Conservation (phyloP, 805 yeast species). For the Millerozyma acaciae region DNA sequence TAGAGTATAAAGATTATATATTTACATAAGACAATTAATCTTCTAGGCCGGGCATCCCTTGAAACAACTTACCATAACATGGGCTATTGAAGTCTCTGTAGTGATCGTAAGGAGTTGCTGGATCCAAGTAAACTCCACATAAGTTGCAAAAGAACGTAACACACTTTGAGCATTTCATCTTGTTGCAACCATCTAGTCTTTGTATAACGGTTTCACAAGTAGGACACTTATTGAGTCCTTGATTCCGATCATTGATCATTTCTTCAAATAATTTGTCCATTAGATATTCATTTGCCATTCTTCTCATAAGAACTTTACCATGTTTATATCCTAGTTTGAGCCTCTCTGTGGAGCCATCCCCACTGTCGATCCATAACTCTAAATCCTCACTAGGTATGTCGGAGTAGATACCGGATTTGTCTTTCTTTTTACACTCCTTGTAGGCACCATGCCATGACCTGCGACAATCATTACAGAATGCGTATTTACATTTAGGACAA, state of each 20-base stretch:
- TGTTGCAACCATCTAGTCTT: conserved; percentile 61
- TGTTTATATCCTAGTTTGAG: conserved; percentile 35
- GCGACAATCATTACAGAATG: conserved; percentile 54
- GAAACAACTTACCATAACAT: conserved; percentile 51
- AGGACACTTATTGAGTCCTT: conserved; percentile 50
- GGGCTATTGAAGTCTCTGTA: conserved; percentile 36
- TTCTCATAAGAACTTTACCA: conserved; percentile 41
- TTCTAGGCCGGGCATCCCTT: conserved; percentile 41
- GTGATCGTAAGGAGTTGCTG: conserved; percentile 49
- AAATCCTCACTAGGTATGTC: conserved; percentile 31
- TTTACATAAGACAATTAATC: conserved; percentile 5
- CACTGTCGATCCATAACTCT: conserved; percentile 30
- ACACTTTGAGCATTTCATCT: conserved; percentile 55
- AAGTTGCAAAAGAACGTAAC: conserved; percentile 48
- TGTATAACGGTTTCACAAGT: conserved; percentile 47
- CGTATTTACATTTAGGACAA: conserved; percentile 48
- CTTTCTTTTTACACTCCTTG: conserved; percentile 37
- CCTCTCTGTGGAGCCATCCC: conserved; percentile 27
- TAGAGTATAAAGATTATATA: conserved; percentile 2
- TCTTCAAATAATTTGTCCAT: conserved; percentile 47
- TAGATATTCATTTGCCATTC: conserved; percentile 41
- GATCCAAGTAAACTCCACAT: conserved; percentile 43
- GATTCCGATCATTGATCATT: conserved; percentile 38
- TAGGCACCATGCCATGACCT: conserved; percentile 61
- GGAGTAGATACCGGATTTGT: conserved; percentile 16